Conservation (phyloP, 495 filamentous ascomycete genomes). For the Aspergillus hancockii region DNA sequence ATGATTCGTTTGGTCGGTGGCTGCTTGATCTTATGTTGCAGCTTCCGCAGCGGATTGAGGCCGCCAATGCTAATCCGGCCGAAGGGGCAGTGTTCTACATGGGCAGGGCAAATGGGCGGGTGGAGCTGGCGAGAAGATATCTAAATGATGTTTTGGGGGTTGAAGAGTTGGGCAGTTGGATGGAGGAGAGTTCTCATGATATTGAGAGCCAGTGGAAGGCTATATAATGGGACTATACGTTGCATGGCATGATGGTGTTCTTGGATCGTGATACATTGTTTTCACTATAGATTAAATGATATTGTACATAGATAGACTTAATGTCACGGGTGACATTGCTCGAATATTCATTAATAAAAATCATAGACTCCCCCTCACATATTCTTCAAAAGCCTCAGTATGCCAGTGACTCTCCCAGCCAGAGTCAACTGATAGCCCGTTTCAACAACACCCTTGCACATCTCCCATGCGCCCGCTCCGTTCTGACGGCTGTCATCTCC, state of each 20-base stretch:
- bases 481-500: constrained; percentile 44
- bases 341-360: constrained; percentile 1
- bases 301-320: constrained; percentile 2
- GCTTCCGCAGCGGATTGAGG: constrained; percentile 30
- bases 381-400: constrained; percentile 50
- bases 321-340: not conserved
- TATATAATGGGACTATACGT: not conserved
- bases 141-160: constrained; percentile 29
- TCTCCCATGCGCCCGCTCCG: constrained; percentile 57
- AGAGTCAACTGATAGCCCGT: constrained; percentile 60
- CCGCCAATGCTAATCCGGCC: constrained; percentile 8
- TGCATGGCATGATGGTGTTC: not conserved
- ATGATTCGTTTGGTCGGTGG: constrained; percentile 33
- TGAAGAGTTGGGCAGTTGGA: constrained; percentile 25
- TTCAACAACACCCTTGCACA: constrained; percentile 63
- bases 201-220: constrained; percentile 2
- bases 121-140: constrained; percentile 27
- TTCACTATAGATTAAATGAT: not conserved
- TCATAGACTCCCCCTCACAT: constrained; percentile 26
- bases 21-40: constrained; percentile 38
- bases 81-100: constrained; percentile 27
- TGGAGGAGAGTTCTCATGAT: constrained; percentile 26
- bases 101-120: constrained; percentile 28
- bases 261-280: not conserved
- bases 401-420: constrained; percentile 47